Percentiles rank a stretch among this genome's conserved stretches.
phyloP scores from a whole-genome alignment of 495 filamentous ascomycete species.

The Hamigera avellanea region DNA sequence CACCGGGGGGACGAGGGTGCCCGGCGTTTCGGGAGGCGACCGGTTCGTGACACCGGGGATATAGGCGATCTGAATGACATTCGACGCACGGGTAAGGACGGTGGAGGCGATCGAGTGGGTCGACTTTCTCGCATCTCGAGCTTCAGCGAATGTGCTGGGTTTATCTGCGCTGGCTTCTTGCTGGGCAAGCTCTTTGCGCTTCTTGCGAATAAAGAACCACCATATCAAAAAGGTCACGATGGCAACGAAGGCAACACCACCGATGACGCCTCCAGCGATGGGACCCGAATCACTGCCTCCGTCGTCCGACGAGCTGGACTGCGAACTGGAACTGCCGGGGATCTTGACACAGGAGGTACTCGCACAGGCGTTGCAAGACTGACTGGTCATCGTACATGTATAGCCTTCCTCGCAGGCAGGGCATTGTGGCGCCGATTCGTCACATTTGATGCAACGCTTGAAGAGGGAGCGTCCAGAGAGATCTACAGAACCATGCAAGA shows the following conservation, averaged over 20 bases:
- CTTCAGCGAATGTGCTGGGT: slow-evolving; percentile 45
- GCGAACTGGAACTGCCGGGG: slow-evolving; percentile 15
- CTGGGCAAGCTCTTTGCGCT: slow-evolving; percentile 47
- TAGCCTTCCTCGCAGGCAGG: slow-evolving; percentile 35
- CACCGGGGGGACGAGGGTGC: slow-evolving; percentile 78
- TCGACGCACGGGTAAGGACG: slow-evolving; percentile 88
- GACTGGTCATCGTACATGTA: slow-evolving; percentile 44
- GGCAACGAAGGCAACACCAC: slow-evolving; percentile 57
- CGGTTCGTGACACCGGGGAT: slow-evolving; percentile 96
- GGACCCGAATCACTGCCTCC: slow-evolving; percentile 58
- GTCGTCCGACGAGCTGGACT: slow-evolving; percentile 4
- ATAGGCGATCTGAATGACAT: slow-evolving; percentile 98
- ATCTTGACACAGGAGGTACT: slow-evolving; percentile 47
- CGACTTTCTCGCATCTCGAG: slow-evolving; percentile 73
- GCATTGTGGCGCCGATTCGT: slow-evolving; percentile 31
- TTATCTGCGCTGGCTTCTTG: slow-evolving; percentile 41
- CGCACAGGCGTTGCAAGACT: slow-evolving; percentile 46
- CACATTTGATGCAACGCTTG: slow-evolving; percentile 36
- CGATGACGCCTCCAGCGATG: slow-evolving; percentile 77
- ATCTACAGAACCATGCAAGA: slow-evolving; percentile 6
- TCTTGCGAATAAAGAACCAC: slow-evolving; percentile 75
- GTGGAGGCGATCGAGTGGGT: slow-evolving; percentile 88
- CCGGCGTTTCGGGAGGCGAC: slow-evolving; percentile 69
- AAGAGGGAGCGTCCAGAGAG: slow-evolving; percentile 27
- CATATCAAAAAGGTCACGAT: slow-evolving; percentile 69